Base-by-base conservation (phyloP, 495 filamentous ascomycete genomes). In the Neurospora sp. region DNA sequence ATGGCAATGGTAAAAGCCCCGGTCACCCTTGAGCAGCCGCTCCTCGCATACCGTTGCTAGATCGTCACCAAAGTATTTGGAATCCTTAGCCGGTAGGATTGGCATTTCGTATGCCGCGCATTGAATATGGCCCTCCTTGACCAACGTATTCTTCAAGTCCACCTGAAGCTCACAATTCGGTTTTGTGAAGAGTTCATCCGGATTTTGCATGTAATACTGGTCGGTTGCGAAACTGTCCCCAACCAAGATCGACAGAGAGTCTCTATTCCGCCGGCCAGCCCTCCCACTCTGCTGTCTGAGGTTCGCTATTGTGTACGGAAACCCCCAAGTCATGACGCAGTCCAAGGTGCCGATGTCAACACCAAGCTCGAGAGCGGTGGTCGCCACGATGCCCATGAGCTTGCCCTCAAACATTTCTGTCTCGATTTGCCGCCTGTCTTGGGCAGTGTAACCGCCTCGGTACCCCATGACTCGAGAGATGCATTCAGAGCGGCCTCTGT, bases 331-430 rank as follows among this genome's bases (percentile, higher is more conserved):
- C 41, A 99, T 87, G 20, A 98, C 96, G 41, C 95, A 94, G 82
- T 99, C 96, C 41, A 99, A 85, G 14, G 91, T 94, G 14, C 96
- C 96, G 76, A 99, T 98, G 80, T 99, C 96, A 48, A 99, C 92
- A 16, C 96, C 96, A 1, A 99, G 82, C 79, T 98, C 96, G 8
- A 99, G 84, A 8, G 96, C 96, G 72, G 89, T 97, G 2, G 96
- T 99, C 9, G 94, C 96, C 9, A 99, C 88, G 72, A 99, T 96
- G 5, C 96, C 96, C 78, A 98, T 85, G 7, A 99, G 84, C 76
- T 94, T 93, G 0, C 96, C 96, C 69, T 97, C 93, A 75, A 98
- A 98, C 96, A 99, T 98, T 77, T 98, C 96, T 41, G 86, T 90
- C 81, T 99, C 96, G 68, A 99, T 98, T 68, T 85, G 84, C 31